phyloP scores from a whole-genome alignment of 805 yeast species.

The Candida vaughaniae region DNA sequence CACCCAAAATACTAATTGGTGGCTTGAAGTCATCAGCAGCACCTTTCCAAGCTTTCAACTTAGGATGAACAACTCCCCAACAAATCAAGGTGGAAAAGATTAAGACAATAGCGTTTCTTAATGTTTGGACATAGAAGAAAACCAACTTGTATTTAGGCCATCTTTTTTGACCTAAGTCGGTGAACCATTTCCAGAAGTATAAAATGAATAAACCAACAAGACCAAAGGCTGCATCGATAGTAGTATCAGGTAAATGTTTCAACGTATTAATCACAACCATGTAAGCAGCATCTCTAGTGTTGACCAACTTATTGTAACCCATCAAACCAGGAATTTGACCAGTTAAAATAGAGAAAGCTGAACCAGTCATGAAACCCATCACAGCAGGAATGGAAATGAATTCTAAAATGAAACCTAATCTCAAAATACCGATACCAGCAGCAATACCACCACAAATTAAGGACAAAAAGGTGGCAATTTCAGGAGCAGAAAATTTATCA shows the following conservation, averaged over 20 bases:
- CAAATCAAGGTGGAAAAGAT: conserved; percentile 80
- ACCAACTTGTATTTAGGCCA: conserved; percentile 55
- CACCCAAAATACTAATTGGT: conserved; percentile 64
- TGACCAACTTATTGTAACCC: conserved; percentile 68
- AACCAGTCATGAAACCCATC: conserved; percentile 92
- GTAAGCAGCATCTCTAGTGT: conserved; percentile 73
- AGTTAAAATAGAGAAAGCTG: conserved; percentile 75
- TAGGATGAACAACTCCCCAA: conserved; percentile 67
- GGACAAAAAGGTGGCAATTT: conserved; percentile 77
- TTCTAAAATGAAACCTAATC: conserved; percentile 87
- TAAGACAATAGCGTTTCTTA: conserved; percentile 80
- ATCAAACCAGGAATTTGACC: conserved; percentile 88
- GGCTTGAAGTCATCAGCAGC: conserved; percentile 32
- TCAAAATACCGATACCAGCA: conserved; percentile 73
- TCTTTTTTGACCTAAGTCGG: conserved; percentile 60
- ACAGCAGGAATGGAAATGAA: conserved; percentile 90
- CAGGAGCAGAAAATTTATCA: conserved; percentile 55
- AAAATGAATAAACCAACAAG: conserved; percentile 70
- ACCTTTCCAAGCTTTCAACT: conserved; percentile 29
- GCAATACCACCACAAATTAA: conserved; percentile 85
- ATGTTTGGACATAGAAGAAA: conserved; percentile 70
- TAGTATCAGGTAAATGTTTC: conserved; percentile 67
- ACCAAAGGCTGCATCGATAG: conserved; percentile 87
- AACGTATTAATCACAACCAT: conserved; percentile 67
- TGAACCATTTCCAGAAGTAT: conserved; percentile 65